Base-by-base conservation (phyloP, 768 basidiomycete genomes). In the Tulasnella sp. region DNA sequence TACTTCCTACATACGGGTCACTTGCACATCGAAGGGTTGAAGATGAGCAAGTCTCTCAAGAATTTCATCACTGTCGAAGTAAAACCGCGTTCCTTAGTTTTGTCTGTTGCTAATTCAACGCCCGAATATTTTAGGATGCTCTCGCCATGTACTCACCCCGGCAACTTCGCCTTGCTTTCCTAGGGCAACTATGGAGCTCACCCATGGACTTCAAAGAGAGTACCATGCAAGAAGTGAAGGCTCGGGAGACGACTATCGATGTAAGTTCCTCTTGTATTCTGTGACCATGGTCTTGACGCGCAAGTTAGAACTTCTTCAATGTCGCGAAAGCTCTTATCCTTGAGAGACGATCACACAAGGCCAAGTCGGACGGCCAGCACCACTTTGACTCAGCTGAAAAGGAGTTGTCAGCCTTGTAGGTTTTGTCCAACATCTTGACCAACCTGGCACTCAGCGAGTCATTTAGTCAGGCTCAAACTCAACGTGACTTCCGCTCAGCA, bases 1-100 rank as follows among this genome's bases (percentile, higher is more conserved):
- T 99, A 98, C 69, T 99, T 99, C 74, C 73, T 98, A 48, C 96
- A 99, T 70, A 98, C 94, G 0, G 96, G 96, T 9, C 96, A 99
- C 73, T 73, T 99, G 32, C 93, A 98, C 68, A 98, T 99, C 63
- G 91, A 96, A 68, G 96, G 96, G 7, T 74, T 96, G 58, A 99
- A 99, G 71, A 99, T 99, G 96, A 92, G 88, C 73, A 99, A 99
- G 71, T 93, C 90, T 8, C 71, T 99, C 61, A 99, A 99, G 70
- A 99, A 99, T 67, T 99, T 98, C 67, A 96, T 98, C 64, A 97
- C 96, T 6, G 96, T 99, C 57, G 68, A 69, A 37, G 70, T 70
- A 41, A 53, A 69, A 59, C 49, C 4, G 3, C 8, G 15, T 25
- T 14, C 1, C 29, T 6, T 32, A 31, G 29, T 25, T 32, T 15